Base-by-base conservation (phyloP, 2,329 filamentous ascomycete genomes). In the Cytospora chrysosperma region DNA sequence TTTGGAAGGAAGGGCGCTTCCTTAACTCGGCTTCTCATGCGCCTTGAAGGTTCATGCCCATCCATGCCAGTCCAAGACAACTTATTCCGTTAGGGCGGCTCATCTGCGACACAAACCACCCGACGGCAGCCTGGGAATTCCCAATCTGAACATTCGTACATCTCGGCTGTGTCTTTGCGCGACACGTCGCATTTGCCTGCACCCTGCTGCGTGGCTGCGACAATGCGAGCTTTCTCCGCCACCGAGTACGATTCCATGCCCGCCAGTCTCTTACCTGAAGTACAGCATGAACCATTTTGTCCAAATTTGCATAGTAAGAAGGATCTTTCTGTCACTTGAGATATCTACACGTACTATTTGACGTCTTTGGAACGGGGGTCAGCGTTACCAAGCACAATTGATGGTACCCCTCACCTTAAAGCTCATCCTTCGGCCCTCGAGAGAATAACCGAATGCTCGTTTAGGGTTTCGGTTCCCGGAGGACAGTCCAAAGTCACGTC, bases 111-210 rank as follows among this genome's bases (percentile, higher is more conserved):
- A 54, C 50, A 27, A 61, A 27, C 37, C 21, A 34, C 37, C 28
- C 27, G 28, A 53, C 59, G 59, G 51, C 51, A 52, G 59, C 59
- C 40, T 50, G n/a, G 34, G 27, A 7, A 55, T 34, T 26, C 59
- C 51, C 34, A 61, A 61, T 55, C 27, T 53, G 50, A 24, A 47
- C 21, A 26, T 55, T 55, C 37, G 51, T 55, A 61, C 58, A 61
- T 52, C n/a, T 55, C 51, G 51, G 43, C n/a, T 24, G n/a, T 24
- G n/a, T 21, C 43, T n/a, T 24, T 24, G 40, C 40, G n/a, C 57
- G 34, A 59, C 27, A 53, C 57, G 19, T 49, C 58, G 37, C 24
- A 19, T 49, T 12, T 55, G 58, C 21, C 58, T 61, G 51, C 28
- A 37, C 28, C n/a, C 37, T 34, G 7, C 32, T 34, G 2, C 32